Conservation (phyloP, 2,329 filamentous ascomycete genomes). For the Fusarium sororula region DNA sequence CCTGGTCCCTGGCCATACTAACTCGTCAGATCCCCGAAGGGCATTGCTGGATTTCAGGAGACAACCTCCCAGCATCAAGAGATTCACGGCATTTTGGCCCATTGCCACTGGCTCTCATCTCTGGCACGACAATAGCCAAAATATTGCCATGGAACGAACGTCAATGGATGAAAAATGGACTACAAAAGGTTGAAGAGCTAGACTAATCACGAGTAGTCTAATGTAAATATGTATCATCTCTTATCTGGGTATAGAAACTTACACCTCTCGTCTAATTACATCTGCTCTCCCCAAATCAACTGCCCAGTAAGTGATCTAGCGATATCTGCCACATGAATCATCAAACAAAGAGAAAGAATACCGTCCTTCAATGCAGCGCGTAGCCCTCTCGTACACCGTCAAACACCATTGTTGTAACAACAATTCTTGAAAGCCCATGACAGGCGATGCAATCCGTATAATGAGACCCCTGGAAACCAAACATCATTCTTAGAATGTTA, state of each 20-base stretch:
- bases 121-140: slow-evolving; percentile 81
- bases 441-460: slow-evolving; percentile 34
- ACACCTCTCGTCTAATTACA: slow-evolving; percentile 49
- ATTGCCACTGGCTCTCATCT: slow-evolving; percentile 83
- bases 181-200: slow-evolving; percentile 47
- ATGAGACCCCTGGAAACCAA: slow-evolving; percentile 35
- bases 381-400: slow-evolving; percentile 18
- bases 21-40: slow-evolving; percentile 79
- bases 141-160: slow-evolving; percentile 62
- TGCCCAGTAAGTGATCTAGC: slow-evolving; percentile 31
- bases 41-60: slow-evolving; percentile 90
- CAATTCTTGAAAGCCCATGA: slow-evolving; percentile 25
- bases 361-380: slow-evolving; percentile 17
- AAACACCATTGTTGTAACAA: slow-evolving; percentile 28
- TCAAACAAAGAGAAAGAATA: slow-evolving; percentile 44
- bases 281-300: slow-evolving; percentile 33
- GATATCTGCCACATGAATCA: slow-evolving; percentile 47
- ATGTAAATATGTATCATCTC: slow-evolving; percentile 39
- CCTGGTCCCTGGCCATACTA: neutral
- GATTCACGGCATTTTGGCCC: slow-evolving; percentile 91
- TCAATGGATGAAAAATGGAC: slow-evolving; percentile 58
- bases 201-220: slow-evolving; percentile 16
- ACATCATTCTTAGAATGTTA: slow-evolving; percentile 40
- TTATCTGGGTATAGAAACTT: slow-evolving; percentile 44
- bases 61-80: slow-evolving; percentile 84